Percentiles rank a stretch among this genome's conserved stretches.
phyloP scores from a whole-genome alignment of 192 early-diverging fungal genomes.

The Mortierella alpina region DNA sequence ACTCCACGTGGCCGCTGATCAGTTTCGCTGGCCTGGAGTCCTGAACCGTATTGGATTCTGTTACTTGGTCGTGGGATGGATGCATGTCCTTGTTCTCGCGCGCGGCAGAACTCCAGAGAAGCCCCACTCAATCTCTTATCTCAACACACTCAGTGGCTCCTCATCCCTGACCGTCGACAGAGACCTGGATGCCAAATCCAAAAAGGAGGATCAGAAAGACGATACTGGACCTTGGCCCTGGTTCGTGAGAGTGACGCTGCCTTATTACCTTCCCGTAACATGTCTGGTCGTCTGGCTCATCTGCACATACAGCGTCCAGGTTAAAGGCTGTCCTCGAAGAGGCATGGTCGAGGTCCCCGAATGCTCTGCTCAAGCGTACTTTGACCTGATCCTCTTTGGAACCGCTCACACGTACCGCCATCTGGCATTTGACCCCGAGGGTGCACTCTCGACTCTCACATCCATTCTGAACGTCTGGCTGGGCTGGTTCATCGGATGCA shows the following conservation, averaged over 20 bases:
- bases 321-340: slow-evolving; percentile 22
- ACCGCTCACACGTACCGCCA: slow-evolving; percentile 54
- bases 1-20: slow-evolving; percentile 13
- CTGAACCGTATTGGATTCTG: slow-evolving; percentile 63
- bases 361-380: slow-evolving; percentile 61
- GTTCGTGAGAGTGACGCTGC: slow-evolving; percentile 36
- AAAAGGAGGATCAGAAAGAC: neutral
- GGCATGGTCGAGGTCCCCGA: slow-evolving; percentile 50
- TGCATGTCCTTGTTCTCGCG: slow-evolving; percentile 37
- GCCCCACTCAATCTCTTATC: slow-evolving; percentile 14
- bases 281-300: slow-evolving; percentile 44
- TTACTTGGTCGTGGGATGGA: slow-evolving; percentile 53
- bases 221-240: slow-evolving; percentile 28
- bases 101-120: slow-evolving; percentile 28
- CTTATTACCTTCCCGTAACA: slow-evolving; percentile 20
- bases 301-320: slow-evolving; percentile 39
- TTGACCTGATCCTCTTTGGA: slow-evolving; percentile 59
- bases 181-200: neutral
- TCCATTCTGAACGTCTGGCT: slow-evolving; percentile 60
- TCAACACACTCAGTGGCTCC: neutral
- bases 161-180: too few relatives aligned
- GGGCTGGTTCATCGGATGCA: slow-evolving; percentile 60
- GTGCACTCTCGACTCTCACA: slow-evolving; percentile 63
- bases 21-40: slow-evolving; percentile 58
- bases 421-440: slow-evolving; percentile 63